Evolutionary conservation across 306 rosid genomes (phyloP).

Genomic region (Lathyrus sativus): DNA sequence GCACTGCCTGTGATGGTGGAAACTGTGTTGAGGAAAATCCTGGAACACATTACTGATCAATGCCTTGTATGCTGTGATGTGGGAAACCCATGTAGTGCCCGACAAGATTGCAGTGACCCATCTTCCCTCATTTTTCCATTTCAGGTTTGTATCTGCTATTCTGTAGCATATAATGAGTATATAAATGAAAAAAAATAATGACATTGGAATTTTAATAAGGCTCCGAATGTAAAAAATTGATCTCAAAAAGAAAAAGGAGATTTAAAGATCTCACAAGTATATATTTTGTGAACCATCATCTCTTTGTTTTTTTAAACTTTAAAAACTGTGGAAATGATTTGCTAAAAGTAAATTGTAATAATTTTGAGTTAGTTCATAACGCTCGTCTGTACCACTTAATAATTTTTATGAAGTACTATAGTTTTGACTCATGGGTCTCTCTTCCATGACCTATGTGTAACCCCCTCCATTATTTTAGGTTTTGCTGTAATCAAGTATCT

Average conservation of each 20-base stretch:
- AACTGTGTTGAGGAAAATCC: conserved; percentile 70
- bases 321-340: background rate
- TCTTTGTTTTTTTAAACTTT: background rate
- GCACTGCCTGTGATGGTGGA: conserved; percentile 92
- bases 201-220: conserved; percentile 16
- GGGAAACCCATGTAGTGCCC: conserved; percentile 88
- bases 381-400: background rate
- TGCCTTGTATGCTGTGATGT: conserved; percentile 97
- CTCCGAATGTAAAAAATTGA: conserved; percentile 16
- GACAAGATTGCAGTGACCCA: conserved; percentile 88
- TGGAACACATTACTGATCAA: conserved; percentile 86
- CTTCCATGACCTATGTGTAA: background rate
- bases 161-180: conserved; percentile 12
- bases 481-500: background rate
- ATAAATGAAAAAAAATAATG: background rate
- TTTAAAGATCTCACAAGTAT: background rate
- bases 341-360: conserved; percentile 15
- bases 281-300: conserved; percentile 20
- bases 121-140: conserved; percentile 94
- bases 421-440: conserved; percentile 7
- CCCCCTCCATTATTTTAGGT: background rate
- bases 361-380: background rate
- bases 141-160: conserved; percentile 62
- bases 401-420: background rate
- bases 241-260: conserved; percentile 14